Evolutionary conservation across 2,329 filamentous ascomycete genomes (phyloP), one percentile per base, ranked within the genome.

Genomic region (Cladosporium sp.): DNA sequence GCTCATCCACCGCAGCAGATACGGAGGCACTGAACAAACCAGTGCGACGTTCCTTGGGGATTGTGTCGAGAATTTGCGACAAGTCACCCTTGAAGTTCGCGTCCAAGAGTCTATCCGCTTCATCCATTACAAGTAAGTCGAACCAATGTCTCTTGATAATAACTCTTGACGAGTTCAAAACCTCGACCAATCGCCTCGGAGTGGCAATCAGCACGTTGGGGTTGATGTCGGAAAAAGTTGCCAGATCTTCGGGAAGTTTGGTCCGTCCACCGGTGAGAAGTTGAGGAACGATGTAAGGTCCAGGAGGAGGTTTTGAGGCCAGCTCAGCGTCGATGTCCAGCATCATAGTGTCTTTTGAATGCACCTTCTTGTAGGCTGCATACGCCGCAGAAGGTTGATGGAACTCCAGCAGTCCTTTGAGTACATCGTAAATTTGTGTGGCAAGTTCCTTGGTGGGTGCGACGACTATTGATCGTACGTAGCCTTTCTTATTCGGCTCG

Each of bases 11-110:
- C 1, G 93, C 93, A 64, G 97, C 93, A 60, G 86, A 93, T n/a
- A 98, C 87, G 61, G 87, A 94, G 11, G 93, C 93, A 62, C 89
- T 95, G 70, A 97, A 98, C 0, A 98, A 73, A 0, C 93, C 93
- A 0, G 93, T 98, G 42, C 93, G 80, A 45, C 93, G 78, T 67
- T 98, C 93, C 65, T 98, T 98, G 0, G 93, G 93, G 5, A 98
- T 72, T 13, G 86, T 80, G 0, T 82, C 81, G 18, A 98, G 72
- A 35, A 97, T 95, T 49, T 83, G 87, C 59, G 93, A 88, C 22
- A 98, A 70, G 58, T 95, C 90, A 50, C 88, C 84, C 67, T 94
- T 93, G 70, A 98, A 97, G 5, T 94, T 93, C 18, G 97, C 78
- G 69, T 98, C 93, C 9, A 98, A 76, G 20, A 98, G 73, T 52